phyloP scores from a whole-genome alignment of 176 grass and related monocot species.

The Lolium multiflorum region DNA sequence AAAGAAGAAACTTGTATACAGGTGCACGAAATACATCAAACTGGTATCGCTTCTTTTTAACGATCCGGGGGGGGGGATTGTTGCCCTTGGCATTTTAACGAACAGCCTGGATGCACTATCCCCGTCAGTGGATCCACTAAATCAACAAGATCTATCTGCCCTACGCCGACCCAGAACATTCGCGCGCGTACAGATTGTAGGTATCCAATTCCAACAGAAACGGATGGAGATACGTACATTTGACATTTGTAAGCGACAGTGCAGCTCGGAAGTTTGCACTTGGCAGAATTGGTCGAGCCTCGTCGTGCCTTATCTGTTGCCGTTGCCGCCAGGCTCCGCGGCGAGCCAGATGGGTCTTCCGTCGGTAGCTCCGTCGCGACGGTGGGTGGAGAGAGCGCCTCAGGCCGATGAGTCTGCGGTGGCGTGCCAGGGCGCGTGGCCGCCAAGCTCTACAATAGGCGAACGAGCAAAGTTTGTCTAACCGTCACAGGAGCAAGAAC shows the following conservation, averaged over 20 bases:
- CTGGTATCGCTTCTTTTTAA: too few relatives aligned
- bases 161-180: background rate
- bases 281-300: background rate
- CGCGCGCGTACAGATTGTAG: background rate
- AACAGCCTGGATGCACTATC: background rate
- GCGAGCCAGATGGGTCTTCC: background rate
- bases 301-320: background rate
- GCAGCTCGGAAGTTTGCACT: background rate
- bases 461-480: background rate
- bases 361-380: background rate
- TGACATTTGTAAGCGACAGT: background rate
- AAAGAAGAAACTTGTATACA: too few relatives aligned
- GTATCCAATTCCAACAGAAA: background rate
- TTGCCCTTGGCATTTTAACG: background rate
- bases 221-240: background rate
- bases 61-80: background rate
- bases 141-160: too few relatives aligned
- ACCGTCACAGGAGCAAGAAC: background rate
- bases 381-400: background rate
- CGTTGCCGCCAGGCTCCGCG: background rate
- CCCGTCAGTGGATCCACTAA: background rate
- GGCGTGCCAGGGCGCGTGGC: background rate
- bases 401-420: background rate
- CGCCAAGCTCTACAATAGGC: background rate
- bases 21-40: too few relatives aligned